These are phyloP conservation scores for Collybiopsis luxurians DNA, from an alignment of 768 basidiomycete species.

Conservation along the genomic window DNA sequence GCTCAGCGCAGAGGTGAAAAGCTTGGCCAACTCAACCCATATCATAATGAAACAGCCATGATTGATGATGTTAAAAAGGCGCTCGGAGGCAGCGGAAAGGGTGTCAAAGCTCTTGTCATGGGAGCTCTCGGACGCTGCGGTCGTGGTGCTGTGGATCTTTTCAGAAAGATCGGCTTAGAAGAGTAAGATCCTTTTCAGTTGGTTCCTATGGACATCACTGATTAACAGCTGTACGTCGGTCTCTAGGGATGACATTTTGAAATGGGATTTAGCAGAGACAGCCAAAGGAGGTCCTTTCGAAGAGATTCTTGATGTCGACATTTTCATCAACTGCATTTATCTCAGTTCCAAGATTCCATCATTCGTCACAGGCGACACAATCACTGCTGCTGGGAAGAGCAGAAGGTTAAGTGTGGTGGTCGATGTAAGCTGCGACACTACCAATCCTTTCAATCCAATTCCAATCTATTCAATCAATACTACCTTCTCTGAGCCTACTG, in stretches of 20 bases:
- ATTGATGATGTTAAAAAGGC: conserved; percentile 64
- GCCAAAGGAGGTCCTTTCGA: conserved; percentile 94
- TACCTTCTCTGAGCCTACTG: conserved; percentile 89
- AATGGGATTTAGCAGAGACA: conserved; percentile 98
- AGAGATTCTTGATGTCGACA: conserved; percentile 94
- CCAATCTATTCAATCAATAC: conserved; percentile 95
- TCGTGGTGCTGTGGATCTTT: conserved; percentile 91
- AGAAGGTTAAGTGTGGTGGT: conserved; percentile 82
- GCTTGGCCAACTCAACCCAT: conserved; percentile 76
- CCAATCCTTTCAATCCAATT: conserved; percentile 97
- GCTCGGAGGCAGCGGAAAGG: conserved; percentile 67
- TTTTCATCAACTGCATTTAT: conserved; percentile 99
- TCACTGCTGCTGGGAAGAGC: conserved; percentile 64
- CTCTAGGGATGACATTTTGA: conserved; percentile 83
- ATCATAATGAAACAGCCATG: conserved; percentile 82
- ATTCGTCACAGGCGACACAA: conserved; percentile 74
- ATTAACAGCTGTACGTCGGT: background rate
- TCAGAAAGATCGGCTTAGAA: conserved; percentile 90
- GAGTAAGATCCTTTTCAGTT: conserved; percentile 60
- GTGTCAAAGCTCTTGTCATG: conserved; percentile 87
- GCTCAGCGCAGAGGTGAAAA: conserved; percentile 57
- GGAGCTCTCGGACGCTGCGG: conserved; percentile 96
- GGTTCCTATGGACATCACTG: background rate
- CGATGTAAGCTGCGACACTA: conserved; percentile 98
- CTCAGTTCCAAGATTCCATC: conserved; percentile 80